Evolutionary conservation across 2,329 filamentous ascomycete species (phyloP), one percentile per base, ranked within the genome.

Genomic region (Aspergillus costaricaensis): DNA sequence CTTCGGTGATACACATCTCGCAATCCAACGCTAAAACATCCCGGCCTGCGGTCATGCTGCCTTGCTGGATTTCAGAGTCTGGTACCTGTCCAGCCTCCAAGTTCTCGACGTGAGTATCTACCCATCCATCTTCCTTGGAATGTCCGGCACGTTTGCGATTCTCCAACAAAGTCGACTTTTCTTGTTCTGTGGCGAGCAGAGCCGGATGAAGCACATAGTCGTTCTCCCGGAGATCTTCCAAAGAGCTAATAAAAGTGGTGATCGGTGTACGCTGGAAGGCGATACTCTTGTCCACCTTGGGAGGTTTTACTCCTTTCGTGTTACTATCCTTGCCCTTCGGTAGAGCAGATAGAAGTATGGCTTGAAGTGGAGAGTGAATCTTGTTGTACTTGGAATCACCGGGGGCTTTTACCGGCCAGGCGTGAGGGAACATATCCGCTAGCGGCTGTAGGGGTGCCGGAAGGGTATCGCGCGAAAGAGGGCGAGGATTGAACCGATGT

Each of bases 1-100:
- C 87, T 61, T 88, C 90, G 2, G 92, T 96, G 78, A 92, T 88
- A 74, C 93, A 96, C 95, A 99, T 99, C 77, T 99, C 95, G 77
- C 95, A 99, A 74, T 99, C 95, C 57, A 99, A 82, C 1, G 92
- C 89, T 52, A 96, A 80, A 10, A 97, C 80, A 39, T 89, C 85
- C 63, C 92, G 86, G 38, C 93, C 95, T 30, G 87, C 91, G 0
- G 92, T 96, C 60, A 96, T 80, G 74, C 92, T 94, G 58, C 92
- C 94, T 67, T 88, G 80, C 75, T 96, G 83, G 60, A 96, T 87
- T 57, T 92, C 86, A 5, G 77, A 75, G 54, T 92, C 89, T 2
- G 89, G 86, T 6, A 89, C 83, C 52, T 85, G 76, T 3, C 88
- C 91, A 32, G 91, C 89, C 50, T 88, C 85, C 7, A 92, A 77